Evolutionary conservation across 177 flowering plant genomes (phyloP).

Genomic region (Vitis hybrid): DNA sequence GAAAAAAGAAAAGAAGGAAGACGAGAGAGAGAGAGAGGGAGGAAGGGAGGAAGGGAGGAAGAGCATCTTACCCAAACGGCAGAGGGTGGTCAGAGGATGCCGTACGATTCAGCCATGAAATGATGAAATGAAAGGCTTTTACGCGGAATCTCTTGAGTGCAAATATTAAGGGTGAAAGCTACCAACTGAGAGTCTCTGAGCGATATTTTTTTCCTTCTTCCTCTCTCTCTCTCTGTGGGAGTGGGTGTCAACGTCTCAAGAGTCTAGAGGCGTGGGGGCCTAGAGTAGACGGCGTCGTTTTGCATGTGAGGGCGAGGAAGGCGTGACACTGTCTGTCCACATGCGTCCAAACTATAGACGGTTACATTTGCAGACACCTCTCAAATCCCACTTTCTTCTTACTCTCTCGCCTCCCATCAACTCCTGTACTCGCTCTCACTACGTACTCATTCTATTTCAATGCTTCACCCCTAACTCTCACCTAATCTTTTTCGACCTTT

Average conservation of each 20-base stretch:
- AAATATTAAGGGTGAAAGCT: background rate
- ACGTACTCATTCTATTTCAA: background rate
- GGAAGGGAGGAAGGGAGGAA: too few species aligned
- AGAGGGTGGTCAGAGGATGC: background rate
- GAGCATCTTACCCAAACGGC: background rate
- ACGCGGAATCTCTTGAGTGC: background rate
- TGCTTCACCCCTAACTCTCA: background rate
- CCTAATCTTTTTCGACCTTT: background rate
- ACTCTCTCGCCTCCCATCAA: background rate
- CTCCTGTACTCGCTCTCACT: background rate
- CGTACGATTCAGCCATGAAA: constrained; percentile 1
- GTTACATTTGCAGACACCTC: constrained; percentile 8
- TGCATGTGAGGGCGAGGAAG: constrained; percentile 9
- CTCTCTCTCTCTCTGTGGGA: background rate
- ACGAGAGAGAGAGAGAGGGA: too few species aligned
- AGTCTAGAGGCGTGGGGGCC: background rate
- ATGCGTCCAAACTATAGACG: constrained; percentile 9
- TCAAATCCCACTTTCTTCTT: background rate
- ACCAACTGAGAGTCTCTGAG: constrained; percentile 5
- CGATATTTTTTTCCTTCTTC: background rate
- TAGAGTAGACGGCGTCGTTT: constrained; percentile 3
- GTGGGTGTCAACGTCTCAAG: too few species aligned
- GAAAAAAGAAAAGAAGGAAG: background rate
- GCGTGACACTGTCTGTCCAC: constrained; percentile 13
- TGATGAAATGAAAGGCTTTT: background rate